Base-by-base conservation (phyloP, 2,329 filamentous ascomycete genomes). In the Apiospora saccharicola region DNA sequence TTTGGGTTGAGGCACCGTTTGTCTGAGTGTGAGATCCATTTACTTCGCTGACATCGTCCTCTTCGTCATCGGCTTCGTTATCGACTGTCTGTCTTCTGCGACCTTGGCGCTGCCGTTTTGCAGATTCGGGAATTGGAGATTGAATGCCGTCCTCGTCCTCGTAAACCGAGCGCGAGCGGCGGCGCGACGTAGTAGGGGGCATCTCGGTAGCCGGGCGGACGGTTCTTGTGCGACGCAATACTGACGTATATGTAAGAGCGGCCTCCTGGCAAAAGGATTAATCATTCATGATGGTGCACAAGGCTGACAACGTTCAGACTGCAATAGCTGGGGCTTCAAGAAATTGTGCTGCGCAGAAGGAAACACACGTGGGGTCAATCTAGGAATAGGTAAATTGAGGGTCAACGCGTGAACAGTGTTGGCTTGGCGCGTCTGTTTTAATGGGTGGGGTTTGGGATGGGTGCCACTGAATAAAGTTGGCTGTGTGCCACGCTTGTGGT, bases 81-180 rank as follows among this genome's bases (percentile, higher is more conserved):
- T 81, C 71, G 79, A 80, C 69, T 84, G 82, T 73, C 85, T 85
- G 3, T 80, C 77, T 13, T 77, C 77, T 57, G 79, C 81, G 24
- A 2, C 47, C 41, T 22, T 64, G 61, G 19, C 69, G 71, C 53
- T 37, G 77, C 75, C 64, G 72, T 75, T 67, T 77, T 73, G 16
- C 79, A 77, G 30, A 75, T 76, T 43, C 78, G 68, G 67, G 71
- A 73, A 77, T 72, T 57, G 76, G 75, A 72, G 73, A 73, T 70
- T 81, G 79, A 24, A 83, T 80, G 64, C 83, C 81, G 16, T 81
- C 80, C 12, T 61, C 67, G 72, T 80, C 82, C 37, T 86, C 83
- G 57, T 81, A 81, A 14, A 81, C 80, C 30, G 82, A 80, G 70
- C 86, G 85, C 72, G 84, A 81, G 26, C 86, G 85, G 67, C 86